phyloP scores from a whole-genome alignment of 139 green algal genomes.

The Chlamydomonas eustigma region DNA sequence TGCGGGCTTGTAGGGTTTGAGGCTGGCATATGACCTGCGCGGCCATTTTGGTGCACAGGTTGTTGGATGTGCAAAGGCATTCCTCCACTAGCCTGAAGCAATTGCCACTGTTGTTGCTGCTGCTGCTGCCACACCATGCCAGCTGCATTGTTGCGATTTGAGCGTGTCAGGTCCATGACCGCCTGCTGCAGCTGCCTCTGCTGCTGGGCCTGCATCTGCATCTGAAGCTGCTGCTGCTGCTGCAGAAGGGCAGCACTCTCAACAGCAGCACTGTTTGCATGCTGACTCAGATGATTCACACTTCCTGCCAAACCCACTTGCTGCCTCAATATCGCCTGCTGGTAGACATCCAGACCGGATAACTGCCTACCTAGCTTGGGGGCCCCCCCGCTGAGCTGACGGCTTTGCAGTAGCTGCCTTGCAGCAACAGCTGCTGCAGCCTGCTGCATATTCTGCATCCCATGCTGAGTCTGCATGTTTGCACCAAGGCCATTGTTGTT shows the following conservation, averaged over 20 bases:
- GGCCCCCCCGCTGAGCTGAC: too few species aligned
- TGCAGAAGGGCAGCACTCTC: neutral
- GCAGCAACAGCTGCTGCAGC: neutral
- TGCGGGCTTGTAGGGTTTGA: too few species aligned
- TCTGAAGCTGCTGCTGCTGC: constrained; percentile 16
- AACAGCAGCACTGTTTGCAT: neutral
- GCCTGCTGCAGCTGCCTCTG: neutral
- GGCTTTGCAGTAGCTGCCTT: neutral
- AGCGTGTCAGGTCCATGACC: neutral
- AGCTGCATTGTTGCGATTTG: neutral
- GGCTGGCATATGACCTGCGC: too few species aligned
- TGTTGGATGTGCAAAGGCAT: too few species aligned
- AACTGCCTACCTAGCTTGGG: neutral
- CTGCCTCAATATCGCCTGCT: neutral
- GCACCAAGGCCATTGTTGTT: neutral
- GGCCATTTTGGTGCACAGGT: neutral
- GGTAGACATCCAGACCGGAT: neutral
- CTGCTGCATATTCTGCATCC: neutral
- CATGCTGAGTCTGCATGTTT: neutral
- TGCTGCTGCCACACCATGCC: neutral
- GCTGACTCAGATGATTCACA: neutral
- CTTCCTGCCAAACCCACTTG: neutral
- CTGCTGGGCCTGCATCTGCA: constrained; percentile 9
- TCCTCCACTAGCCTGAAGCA: neutral
- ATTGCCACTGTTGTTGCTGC: neutral